Evolutionary conservation across 2,329 filamentous ascomycete species (phyloP).

Genomic region (Aspergillus hiratsukae): DNA sequence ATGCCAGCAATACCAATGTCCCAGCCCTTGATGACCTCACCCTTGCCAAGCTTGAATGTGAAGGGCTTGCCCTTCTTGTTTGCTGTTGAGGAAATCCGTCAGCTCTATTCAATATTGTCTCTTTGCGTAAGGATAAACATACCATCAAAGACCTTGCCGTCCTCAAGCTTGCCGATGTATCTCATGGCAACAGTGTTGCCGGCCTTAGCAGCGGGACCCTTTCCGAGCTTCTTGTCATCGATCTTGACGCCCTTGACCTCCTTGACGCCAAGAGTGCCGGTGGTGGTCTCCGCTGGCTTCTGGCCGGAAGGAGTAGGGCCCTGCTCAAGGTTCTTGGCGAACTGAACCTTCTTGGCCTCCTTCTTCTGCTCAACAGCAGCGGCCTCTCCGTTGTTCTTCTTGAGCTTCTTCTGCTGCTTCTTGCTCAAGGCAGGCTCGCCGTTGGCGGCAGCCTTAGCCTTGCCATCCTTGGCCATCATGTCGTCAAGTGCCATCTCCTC

Average conservation of each 20-base stretch:
- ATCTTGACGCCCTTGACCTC: conserved; percentile 83
- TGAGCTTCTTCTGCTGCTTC: conserved; percentile 96
- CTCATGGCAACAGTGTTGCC: conserved; percentile 89
- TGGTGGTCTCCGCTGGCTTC: conserved; percentile 47
- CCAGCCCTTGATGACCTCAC: conserved; percentile 99
- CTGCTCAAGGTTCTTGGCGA: conserved; percentile 97
- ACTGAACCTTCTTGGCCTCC: conserved; percentile 92
- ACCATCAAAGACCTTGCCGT: conserved; percentile 95
- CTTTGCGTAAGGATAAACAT: conserved; percentile 39
- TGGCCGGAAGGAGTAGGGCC: conserved; percentile 73
- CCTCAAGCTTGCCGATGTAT: conserved; percentile 94
- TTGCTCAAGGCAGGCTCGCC: conserved; percentile 79
- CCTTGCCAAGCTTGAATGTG: conserved; percentile 86
- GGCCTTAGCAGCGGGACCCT: conserved; percentile 79
- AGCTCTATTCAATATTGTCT: conserved; percentile 3
- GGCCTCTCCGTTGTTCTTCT: conserved; percentile 97
- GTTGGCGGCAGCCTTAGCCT: conserved; percentile 49
- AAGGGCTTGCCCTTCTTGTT: conserved; percentile 99
- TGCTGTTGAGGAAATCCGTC: conserved; percentile 48
- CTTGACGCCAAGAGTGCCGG: conserved; percentile 64
- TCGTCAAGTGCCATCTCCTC: conserved; percentile 68
- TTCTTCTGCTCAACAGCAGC: conserved; percentile 58
- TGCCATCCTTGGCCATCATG: conserved; percentile 70
- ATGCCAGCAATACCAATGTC: conserved; percentile 92
- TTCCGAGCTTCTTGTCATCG: conserved; percentile 91